phyloP scores from a whole-genome alignment of 257 asterid species.

The Agastache rugosa region DNA sequence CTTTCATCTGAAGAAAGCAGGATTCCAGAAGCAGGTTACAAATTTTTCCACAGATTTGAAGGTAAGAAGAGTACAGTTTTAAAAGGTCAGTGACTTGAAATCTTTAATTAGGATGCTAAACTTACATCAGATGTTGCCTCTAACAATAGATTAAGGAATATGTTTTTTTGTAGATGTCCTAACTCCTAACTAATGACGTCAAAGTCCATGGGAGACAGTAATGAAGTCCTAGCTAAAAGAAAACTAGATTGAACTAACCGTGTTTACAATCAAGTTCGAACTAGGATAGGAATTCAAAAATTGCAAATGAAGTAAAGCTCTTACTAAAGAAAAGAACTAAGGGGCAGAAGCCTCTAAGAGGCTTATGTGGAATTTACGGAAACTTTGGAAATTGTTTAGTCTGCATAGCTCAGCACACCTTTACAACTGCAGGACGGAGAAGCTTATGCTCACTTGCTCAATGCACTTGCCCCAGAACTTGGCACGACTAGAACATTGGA shows the following conservation, averaged over 20 bases:
- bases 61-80: constrained; percentile 47
- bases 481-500: constrained; percentile 68
- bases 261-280: background rate
- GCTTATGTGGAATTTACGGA: background rate
- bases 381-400: background rate
- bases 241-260: background rate
- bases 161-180: background rate
- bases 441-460: constrained; percentile 92
- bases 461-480: constrained; percentile 91
- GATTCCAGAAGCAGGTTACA: constrained; percentile 70
- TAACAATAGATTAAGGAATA: background rate
- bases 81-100: background rate
- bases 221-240: background rate
- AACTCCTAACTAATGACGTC: background rate
- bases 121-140: background rate
- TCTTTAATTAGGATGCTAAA: background rate
- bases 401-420: background rate
- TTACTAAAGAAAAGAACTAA: background rate
- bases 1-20: constrained; percentile 86
- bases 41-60: constrained; percentile 93
- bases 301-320: background rate
- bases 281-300: background rate
- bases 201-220: background rate
- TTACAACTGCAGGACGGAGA: constrained; percentile 75
- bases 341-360: background rate